Evolutionary conservation across 1,284 basidiomycete genomes (phyloP), one percentile per base, ranked within the genome.

Genomic region (Melampsora larici-populina): DNA sequence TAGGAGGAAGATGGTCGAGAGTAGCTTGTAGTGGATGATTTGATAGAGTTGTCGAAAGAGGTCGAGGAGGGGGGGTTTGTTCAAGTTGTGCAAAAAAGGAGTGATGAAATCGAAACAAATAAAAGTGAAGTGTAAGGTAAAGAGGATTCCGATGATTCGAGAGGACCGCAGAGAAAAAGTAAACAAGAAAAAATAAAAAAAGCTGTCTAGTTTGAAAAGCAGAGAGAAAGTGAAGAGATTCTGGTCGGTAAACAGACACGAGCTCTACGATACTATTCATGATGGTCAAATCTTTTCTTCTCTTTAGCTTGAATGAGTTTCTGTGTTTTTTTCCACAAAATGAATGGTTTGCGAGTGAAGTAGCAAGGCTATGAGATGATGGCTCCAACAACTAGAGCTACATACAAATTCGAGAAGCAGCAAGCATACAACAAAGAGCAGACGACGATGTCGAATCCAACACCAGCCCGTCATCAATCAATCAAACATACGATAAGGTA

Each of bases 341-440:
- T 60, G 29, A 15, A 60, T 60, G 55, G 29, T 60, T 60, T 60
- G 55, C 55, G 24, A 60, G 55, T 29, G 17, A 29, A 24, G 9
- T 21, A 55, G 51, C 51, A 55, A 26, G 7, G 51, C 55, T 24
- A 60, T 60, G 13, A 60, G 51, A 55, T 43, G 43, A 43, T 43
- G 43, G 55, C 55, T 60, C 55, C 55, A 60, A 24, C 55, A 60
- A 24, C 55, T 60, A 60, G 55, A 60, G 55, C 55, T 60, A 60
- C n/a, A 60, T 60, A 60, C 55, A 60, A 29, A 60, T 60, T n/a
- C 29, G 55, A 9, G 55, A 24, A 18, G n/a, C 55, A 60, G 55
- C 29, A 21, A 60, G 29, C 15, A 15, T 60, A 60, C 55, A 60
- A 60, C 55, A 60, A 29, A 60, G n/a, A 60, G 9, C 55, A 18